Evolutionary conservation across 495 filamentous ascomycete genomes (phyloP).

Genomic region (Neurospora terricola): DNA sequence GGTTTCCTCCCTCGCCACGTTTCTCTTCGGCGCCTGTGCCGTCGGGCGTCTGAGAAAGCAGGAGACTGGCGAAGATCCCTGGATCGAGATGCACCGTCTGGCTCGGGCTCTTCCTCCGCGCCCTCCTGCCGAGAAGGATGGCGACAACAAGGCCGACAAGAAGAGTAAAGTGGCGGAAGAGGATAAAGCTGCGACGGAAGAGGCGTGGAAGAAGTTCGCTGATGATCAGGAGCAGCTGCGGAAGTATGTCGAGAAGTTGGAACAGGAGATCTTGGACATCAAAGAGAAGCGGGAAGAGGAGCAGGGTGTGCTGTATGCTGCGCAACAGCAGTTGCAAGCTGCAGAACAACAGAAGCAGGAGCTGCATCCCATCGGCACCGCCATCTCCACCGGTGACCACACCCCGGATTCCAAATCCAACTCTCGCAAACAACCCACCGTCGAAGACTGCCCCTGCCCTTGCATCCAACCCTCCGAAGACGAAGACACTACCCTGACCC

Average conservation of each 20-base stretch:
- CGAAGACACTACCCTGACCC: not conserved
- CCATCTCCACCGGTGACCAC: not conserved
- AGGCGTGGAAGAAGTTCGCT: slow-evolving; percentile 8
- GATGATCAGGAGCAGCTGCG: slow-evolving; percentile 8
- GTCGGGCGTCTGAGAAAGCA: slow-evolving; percentile 1
- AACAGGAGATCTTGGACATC: slow-evolving; percentile 7
- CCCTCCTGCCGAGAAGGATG: not conserved
- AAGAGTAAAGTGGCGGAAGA: not conserved
- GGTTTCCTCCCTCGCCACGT: not conserved
- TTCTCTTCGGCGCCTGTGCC: not conserved
- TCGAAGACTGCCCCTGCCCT: not conserved
- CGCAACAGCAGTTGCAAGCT: not conserved
- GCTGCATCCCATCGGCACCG: not conserved
- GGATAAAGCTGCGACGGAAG: not conserved
- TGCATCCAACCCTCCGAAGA: not conserved
- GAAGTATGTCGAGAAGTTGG: slow-evolving; percentile 14
- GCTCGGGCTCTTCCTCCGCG: slow-evolving; percentile 5
- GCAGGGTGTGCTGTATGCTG: not conserved
- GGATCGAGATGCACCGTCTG: slow-evolving; percentile 15
- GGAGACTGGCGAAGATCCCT: slow-evolving; percentile 1
- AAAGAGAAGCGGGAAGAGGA: not conserved
- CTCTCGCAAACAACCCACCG: not conserved
- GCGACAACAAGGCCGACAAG: not conserved
- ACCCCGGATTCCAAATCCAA: not conserved
- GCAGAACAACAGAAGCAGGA: not conserved